Evolutionary conservation across 108 stramenopile genomes (phyloP).

Genomic region (Stephanodiscus triporus): DNA sequence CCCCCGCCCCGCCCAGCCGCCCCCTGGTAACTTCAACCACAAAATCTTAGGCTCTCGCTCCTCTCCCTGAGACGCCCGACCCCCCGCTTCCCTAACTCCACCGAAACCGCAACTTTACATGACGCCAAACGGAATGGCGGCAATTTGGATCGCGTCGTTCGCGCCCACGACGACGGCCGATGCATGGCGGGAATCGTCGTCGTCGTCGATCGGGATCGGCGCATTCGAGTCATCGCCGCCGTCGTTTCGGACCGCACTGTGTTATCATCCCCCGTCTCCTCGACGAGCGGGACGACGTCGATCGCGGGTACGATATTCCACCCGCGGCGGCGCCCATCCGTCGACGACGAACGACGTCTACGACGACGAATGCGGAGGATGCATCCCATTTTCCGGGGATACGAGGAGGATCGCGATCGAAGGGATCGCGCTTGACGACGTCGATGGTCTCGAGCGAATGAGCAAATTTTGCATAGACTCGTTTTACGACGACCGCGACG

Average conservation of each 20-base stretch:
- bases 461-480: constrained; percentile 43
- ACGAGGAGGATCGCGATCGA: constrained; percentile 15
- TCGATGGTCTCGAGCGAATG: constrained; percentile 21
- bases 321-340: neutral
- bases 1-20: no score
- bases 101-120: no score
- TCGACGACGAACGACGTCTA: neutral
- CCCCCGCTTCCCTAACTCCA: no score
- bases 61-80: no score
- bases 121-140: no score
- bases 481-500: constrained; percentile 28
- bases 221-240: neutral
- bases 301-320: neutral
- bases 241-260: neutral
- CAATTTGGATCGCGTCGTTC: neutral
- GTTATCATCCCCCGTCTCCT: neutral
- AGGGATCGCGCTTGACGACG: constrained; percentile 24
- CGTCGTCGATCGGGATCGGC: neutral
- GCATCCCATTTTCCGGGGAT: neutral
- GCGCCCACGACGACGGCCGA: neutral
- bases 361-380: neutral
- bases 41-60: no score
- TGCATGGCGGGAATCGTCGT: neutral
- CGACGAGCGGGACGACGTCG: neutral
- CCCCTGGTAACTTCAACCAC: no score